Conservation (phyloP, 176 grass and related monocot genomes). For the Carex kokanica region DNA sequence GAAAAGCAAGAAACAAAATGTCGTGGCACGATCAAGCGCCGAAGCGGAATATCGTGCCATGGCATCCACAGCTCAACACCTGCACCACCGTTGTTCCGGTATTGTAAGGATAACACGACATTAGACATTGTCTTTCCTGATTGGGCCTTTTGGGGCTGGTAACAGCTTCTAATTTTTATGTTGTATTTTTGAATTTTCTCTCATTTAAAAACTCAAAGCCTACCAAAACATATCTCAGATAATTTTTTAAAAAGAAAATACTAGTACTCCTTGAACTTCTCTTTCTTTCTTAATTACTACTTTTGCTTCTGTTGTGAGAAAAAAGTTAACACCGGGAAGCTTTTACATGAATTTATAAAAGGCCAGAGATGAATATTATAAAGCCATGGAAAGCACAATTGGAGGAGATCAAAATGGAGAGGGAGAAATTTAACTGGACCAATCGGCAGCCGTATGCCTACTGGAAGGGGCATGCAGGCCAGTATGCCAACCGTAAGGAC, state of each 20-base stretch:
- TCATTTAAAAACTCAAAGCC: background rate
- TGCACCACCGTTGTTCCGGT: slow-evolving; percentile 67
- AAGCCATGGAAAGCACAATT: slow-evolving; percentile 56
- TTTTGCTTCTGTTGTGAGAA: background rate
- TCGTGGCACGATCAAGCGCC: too few relatives aligned
- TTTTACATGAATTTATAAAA: slow-evolving; percentile 18
- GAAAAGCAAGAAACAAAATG: too few relatives aligned
- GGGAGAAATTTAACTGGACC: slow-evolving; percentile 50
- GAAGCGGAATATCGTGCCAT: too few relatives aligned
- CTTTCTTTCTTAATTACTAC: background rate
- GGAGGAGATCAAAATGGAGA: slow-evolving; percentile 44
- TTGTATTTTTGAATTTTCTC: background rate
- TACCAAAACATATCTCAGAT: too few relatives aligned
- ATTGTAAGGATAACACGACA: slow-evolving; percentile 64
- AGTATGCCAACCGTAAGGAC: background rate
- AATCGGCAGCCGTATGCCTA: slow-evolving; percentile 75
- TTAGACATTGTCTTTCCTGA: slow-evolving; percentile 83
- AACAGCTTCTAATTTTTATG: slow-evolving; percentile 5
- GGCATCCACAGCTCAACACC: slow-evolving; percentile 38
- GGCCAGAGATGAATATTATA: slow-evolving; percentile 85
- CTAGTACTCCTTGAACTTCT: background rate
- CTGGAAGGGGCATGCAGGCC: slow-evolving; percentile 59
- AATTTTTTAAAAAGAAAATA: background rate
- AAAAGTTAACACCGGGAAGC: background rate
- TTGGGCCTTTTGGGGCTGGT: slow-evolving; percentile 99